Base-by-base conservation (phyloP, 1,284 basidiomycete species). In the Moesziomyces antarcticus region DNA sequence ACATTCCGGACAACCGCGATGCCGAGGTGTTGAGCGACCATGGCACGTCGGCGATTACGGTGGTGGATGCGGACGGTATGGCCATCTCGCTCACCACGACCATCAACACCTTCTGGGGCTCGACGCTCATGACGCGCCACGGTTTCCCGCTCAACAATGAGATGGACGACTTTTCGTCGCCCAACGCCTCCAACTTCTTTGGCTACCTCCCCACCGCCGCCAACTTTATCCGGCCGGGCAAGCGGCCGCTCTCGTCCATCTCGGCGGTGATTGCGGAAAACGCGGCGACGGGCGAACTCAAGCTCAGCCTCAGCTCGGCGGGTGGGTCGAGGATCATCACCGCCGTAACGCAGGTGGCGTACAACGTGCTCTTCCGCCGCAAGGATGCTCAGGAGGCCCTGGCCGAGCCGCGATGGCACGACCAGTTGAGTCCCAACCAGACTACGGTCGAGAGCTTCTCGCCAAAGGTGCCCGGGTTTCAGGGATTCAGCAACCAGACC, bases 281-380 rank as follows among this genome's bases (percentile, higher is more conserved):
- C 47, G 46, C 66, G 3, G 53, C 77, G 37, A 81, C 76, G 6
- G 84, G 84, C n/a, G 71, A 84, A 43, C 69, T 86, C 35, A 73
- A 82, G 48, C 79, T 85, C 45, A 80, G 83, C 3, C 84, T 82
- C 0, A 85, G 84, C 42, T 83, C 82, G 2, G 85, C 86, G 0
- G 86, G 86, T 16, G 86, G 86, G 5, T 80, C 77, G 37, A 62
- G 84, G 2, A 86, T 86, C 82, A 85, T 86, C 69, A 86, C 86
- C 0, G 85, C 85, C 1, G 86, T 85, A 13, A 74, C 86, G 13
- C 83, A 85, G 53, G 74, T 69, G 8, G 73, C 66, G n/a, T 81
- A 79, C 67, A 43, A 69, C n/a, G 75, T 71, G 16, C 53, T 83
- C 16, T 75, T 57, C 52, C 58, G 67, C 30, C 78, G 42, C 60